Evolutionary conservation across 208 protist genomes (phyloP).

Genomic region (Leptomonas seymouri): DNA sequence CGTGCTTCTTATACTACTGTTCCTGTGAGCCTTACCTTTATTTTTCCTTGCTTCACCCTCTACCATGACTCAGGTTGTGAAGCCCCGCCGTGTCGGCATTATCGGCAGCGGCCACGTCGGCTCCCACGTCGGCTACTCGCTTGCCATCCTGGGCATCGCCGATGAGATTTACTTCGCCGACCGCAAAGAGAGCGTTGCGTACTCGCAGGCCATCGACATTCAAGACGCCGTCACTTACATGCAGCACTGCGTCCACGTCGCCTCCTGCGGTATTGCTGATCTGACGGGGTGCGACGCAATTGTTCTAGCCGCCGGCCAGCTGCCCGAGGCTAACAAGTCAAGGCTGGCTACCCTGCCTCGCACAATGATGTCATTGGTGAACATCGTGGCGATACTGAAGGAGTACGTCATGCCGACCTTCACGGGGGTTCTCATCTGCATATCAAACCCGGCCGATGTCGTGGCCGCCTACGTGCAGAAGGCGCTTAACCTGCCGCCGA

Average conservation of each 20-base stretch:
- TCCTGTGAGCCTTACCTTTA: background rate
- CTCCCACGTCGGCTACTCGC: conserved; percentile 48
- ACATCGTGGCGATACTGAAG: conserved; percentile 38
- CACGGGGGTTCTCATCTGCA: conserved; percentile 45
- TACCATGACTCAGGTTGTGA: conserved; percentile 18
- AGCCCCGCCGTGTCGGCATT: conserved; percentile 43
- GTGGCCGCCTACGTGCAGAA: conserved; percentile 44
- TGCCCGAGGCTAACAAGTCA: conserved; percentile 34
- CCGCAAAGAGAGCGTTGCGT: conserved; percentile 34
- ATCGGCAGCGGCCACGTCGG: conserved; percentile 51
- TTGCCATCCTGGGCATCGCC: conserved; percentile 41
- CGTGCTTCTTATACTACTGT: background rate
- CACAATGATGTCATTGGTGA: conserved; percentile 41
- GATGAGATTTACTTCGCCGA: conserved; percentile 49
- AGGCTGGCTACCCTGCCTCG: conserved; percentile 43
- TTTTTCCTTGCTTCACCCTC: background rate
- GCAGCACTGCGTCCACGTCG: conserved; percentile 36
- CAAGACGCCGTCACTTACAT: conserved; percentile 49
- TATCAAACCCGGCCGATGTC: conserved; percentile 50
- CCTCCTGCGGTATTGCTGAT: conserved; percentile 31
- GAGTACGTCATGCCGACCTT: conserved; percentile 38
- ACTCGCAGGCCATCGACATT: conserved; percentile 45
- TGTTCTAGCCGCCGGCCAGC: conserved; percentile 41
- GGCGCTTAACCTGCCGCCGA: conserved; percentile 37
- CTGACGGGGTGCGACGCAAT: conserved; percentile 42